A percentile compares a stretch with the other conserved stretches of the same genome.
Evolutionary conservation across 2,329 filamentous ascomycete species (phyloP).

Genomic region (Neocatenulostroma microsporum): DNA sequence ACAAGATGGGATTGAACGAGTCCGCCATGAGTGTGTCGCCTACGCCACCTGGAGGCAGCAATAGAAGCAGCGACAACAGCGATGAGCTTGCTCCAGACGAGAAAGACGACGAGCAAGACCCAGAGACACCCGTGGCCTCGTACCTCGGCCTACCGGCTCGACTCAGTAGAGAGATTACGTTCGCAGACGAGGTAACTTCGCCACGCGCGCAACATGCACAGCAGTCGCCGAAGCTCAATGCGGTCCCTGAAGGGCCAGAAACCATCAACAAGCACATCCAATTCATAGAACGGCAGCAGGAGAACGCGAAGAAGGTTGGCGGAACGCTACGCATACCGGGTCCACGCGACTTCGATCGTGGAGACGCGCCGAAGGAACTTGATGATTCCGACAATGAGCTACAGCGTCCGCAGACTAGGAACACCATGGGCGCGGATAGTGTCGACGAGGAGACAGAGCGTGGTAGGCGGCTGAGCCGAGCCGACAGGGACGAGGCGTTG

Average conservation of each 20-base stretch:
- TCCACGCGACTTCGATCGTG: constrained; percentile 80
- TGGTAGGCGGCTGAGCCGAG: background rate
- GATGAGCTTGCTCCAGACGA: constrained; percentile 9
- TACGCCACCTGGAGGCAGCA: constrained; percentile 28
- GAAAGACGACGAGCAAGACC: constrained; percentile 1
- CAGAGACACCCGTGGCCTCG: background rate
- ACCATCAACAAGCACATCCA: constrained; percentile 65
- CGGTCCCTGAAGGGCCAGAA: constrained; percentile 40
- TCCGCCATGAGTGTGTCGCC: constrained; percentile 25
- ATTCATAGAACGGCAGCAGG: constrained; percentile 76
- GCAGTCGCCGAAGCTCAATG: constrained; percentile 36
- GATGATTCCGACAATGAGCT: constrained; percentile 35
- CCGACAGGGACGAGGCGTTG: constrained; percentile 7
- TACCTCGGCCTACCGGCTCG: constrained; percentile 24
- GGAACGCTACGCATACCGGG: constrained; percentile 81
- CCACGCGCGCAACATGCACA: constrained; percentile 8
- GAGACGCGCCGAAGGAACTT: constrained; percentile 59
- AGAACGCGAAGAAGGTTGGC: constrained; percentile 53
- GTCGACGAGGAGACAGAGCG: constrained; percentile 3
- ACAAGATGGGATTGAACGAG: constrained; percentile 39
- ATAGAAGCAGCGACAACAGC: constrained; percentile 6
- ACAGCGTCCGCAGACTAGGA: constrained; percentile 20
- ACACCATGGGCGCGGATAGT: constrained; percentile 11
- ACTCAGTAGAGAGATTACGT: constrained; percentile 51
- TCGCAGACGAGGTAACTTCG: constrained; percentile 55